Base-by-base conservation (phyloP, 108 stramenopile species). In the Cyclotella choctawhatcheeana region DNA sequence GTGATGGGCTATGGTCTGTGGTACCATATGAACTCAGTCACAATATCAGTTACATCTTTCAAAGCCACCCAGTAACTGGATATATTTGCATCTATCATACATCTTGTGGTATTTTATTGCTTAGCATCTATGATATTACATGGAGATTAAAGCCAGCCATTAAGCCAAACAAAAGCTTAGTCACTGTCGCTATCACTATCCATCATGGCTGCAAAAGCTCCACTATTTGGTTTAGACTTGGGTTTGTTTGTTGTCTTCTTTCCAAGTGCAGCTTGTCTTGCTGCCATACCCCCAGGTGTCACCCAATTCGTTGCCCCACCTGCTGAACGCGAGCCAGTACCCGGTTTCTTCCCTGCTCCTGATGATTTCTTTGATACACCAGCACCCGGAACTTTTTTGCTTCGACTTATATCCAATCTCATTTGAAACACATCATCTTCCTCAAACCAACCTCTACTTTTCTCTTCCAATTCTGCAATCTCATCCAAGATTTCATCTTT, bases 191-290 rank as follows among this genome's bases (percentile, higher is more conserved):
- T 40, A 18, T 62, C 67, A 52, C 77, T 79, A 54, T 77, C 92
- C 88, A 90, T 90, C 91, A 92, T 92, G 6, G 94, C 94, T 16
- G 90, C 72, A 81, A 95, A 93, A 2, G 89, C 88, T 18, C 84
- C 85, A 54, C 88, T 83, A 14, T 64, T 60, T 37, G 62, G 26
- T 74, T 12, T 51, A 50, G 59, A 60, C 75, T 71, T 48, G 22
- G 60, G 54, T 68, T 59, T 73, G 20, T 53, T 47, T 55, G 55
- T 63, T 16, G 51, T n/a, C 51, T 64, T 64, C 45, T 31, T 65
- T 25, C 70, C 68, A 24, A 53, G 24, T 24, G 59, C 67, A 24
- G 69, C 47, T 34, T 55, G 60, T 44, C 64, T 73, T 51, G 72
- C 58, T 22, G 74, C 67, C 51, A 64, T 22, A 5, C 73, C 73